Evolutionary conservation across 257 asterid genomes (phyloP), one percentile per base, ranked within the genome.

Genomic region (Parsonsia alboflavescens): DNA sequence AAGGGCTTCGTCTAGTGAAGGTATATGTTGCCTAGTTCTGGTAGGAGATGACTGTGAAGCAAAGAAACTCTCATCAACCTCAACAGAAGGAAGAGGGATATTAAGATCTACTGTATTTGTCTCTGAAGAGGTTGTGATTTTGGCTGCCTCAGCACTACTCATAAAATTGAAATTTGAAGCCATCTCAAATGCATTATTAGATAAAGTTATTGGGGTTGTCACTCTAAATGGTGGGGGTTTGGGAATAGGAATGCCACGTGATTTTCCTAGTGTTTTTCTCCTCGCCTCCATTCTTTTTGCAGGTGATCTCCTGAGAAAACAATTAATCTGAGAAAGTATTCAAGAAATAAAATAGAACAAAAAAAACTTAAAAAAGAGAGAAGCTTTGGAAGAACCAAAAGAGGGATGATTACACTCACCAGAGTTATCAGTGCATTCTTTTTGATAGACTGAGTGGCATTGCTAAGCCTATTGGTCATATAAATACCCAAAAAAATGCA

Each of bases 1-100:
- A 42, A 75, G 15, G 0, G 73, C 82, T 81, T 78, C 54, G 0
- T 67, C 68, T 6, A 78, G 76, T 0, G 73, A 65, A 5, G 16
- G 52, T 24, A 56, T 19, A 12, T 33, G 30, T 1, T 7, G 46
- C 10, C 44, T 24, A 54, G n/a, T 42, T 4, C 36, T 22, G 16
- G 5, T 1, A 33, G 45, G 10, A 7, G 49, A 64, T 5, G 21
- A 46, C 44, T 36, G 49, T 39, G 8, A 12, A 10, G 0, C 5
- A 10, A 0, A 2, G 6, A 26, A 33, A 6, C 6, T 5, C 33
- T 2, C 6, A 7, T 46, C 58, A 11, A 6, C 48, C 0, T 44
- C 70, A 24, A 0, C 44, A 7, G 1, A 7, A 16, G 26, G 48
- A 22, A 17, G 7, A 28, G 48, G 36, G 9, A 28, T 28, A 11